Conservation (phyloP, 352 stramenopile species). For the Phytophthora cactorum region DNA sequence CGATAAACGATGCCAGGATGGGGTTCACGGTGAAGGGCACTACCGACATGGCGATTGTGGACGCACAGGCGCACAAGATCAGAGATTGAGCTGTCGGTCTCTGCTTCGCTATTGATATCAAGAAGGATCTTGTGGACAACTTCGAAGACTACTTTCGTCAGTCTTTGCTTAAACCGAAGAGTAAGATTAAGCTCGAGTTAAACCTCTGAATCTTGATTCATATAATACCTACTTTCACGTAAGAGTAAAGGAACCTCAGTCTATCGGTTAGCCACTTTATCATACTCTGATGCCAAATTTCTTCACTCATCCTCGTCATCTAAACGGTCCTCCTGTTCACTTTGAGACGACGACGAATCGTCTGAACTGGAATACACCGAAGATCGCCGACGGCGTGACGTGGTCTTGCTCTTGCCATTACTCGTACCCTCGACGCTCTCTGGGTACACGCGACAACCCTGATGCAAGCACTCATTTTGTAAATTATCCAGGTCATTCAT, state of each 20-base stretch:
- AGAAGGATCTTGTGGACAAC: too few species aligned
- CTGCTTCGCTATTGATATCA: too few species aligned
- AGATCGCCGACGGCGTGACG: conserved; percentile 8
- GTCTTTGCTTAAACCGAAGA: too few species aligned
- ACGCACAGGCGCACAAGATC: too few species aligned
- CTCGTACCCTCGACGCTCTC: conserved; percentile 24
- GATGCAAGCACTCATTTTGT: conserved; percentile 40
- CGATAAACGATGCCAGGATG: too few species aligned
- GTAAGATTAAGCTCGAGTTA: too few species aligned
- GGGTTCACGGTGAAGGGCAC: too few species aligned
- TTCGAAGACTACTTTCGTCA: too few species aligned
- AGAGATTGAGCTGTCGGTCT: too few species aligned
- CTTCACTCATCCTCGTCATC: conserved; percentile 43
- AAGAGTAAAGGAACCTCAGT: background rate
- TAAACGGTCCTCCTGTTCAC: conserved; percentile 34
- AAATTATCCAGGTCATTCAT: conserved; percentile 40
- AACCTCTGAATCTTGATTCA: too few species aligned
- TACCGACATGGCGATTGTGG: too few species aligned
- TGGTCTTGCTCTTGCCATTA: conserved; percentile 27
- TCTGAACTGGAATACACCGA: conserved; percentile 44
- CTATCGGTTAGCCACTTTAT: background rate
- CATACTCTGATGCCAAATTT: conserved; percentile 1
- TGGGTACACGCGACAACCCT: conserved; percentile 49
- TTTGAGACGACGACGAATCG: conserved; percentile 46
- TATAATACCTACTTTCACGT: too few species aligned